phyloP scores from a whole-genome alignment of 306 rosid species.

The Vigna reflexopilosa region DNA sequence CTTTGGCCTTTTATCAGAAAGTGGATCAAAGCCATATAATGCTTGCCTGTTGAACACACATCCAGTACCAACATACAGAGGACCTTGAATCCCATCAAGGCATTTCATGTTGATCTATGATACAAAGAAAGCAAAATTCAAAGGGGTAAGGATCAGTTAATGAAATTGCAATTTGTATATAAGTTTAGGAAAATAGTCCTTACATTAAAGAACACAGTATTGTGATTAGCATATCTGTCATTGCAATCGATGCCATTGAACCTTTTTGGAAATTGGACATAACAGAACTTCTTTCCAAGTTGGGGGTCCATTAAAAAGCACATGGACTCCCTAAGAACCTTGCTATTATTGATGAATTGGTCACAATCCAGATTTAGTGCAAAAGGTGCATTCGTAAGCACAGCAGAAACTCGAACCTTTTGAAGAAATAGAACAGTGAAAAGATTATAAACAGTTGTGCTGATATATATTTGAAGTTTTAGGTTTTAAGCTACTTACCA shows the following conservation, averaged over 20 bases:
- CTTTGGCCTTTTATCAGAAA: slow-evolving; percentile 73
- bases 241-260: slow-evolving; percentile 81
- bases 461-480: slow-evolving; percentile 22
- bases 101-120: slow-evolving; percentile 94
- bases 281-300: slow-evolving; percentile 78
- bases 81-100: slow-evolving; percentile 97
- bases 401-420: slow-evolving; percentile 94
- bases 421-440: slow-evolving; percentile 39
- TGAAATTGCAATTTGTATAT: background rate
- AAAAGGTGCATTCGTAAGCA: slow-evolving; percentile 95
- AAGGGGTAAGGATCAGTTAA: slow-evolving; percentile 29
- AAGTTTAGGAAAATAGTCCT: slow-evolving; percentile 43
- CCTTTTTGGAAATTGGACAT: slow-evolving; percentile 92
- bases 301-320: slow-evolving; percentile 95
- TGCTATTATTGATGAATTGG: slow-evolving; percentile 94
- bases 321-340: slow-evolving; percentile 93
- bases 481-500: slow-evolving; percentile 58
- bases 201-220: slow-evolving; percentile 84
- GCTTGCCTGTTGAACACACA: slow-evolving; percentile 93
- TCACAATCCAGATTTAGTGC: slow-evolving; percentile 95
- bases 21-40: slow-evolving; percentile 85
- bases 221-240: slow-evolving; percentile 88
- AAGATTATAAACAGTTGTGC: slow-evolving; percentile 24
- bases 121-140: slow-evolving; percentile 39
- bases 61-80: slow-evolving; percentile 92